phyloP scores from a whole-genome alignment of 1,139 yeast species.

The Debaryomyces sp. region DNA sequence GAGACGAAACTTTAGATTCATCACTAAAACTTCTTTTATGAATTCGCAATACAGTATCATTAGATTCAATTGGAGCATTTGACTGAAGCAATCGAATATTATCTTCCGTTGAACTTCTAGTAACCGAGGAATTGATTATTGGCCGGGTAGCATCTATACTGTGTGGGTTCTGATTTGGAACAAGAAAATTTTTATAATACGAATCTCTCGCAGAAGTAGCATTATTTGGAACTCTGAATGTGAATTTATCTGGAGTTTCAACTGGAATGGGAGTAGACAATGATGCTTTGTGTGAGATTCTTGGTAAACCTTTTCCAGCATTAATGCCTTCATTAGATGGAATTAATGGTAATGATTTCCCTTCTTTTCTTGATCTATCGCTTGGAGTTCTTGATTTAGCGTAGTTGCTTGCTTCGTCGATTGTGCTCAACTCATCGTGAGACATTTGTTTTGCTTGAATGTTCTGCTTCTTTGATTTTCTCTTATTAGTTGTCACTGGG shows the following conservation, averaged over 20 bases:
- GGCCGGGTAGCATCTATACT: not conserved
- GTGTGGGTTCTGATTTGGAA: not conserved
- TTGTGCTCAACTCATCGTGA: constrained; percentile 44
- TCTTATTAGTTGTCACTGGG: constrained; percentile 23
- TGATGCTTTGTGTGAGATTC: not conserved
- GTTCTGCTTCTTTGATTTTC: constrained; percentile 22
- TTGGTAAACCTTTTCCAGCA: not conserved
- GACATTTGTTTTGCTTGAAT: constrained; percentile 19
- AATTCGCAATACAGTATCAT: constrained; percentile 17
- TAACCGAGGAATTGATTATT: not conserved
- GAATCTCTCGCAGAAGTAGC: not conserved
- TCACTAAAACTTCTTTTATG: constrained; percentile 40
- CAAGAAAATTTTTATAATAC: not conserved
- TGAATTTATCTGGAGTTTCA: not conserved
- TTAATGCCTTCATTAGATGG: constrained; percentile 11
- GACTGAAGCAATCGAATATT: constrained; percentile 4
- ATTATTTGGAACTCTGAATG: not conserved
- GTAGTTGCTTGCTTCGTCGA: constrained; percentile 41
- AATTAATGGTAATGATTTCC: constrained; percentile 14
- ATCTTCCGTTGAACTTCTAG: constrained; percentile 1
- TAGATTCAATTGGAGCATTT: constrained; percentile 15
- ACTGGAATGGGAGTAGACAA: not conserved
- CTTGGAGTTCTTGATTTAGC: constrained; percentile 37
- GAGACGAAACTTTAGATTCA: constrained; percentile 41
- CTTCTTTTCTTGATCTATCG: constrained; percentile 14